Evolutionary conservation across 441 rosid genomes (phyloP).

Genomic region (Corymbia citriodora): DNA sequence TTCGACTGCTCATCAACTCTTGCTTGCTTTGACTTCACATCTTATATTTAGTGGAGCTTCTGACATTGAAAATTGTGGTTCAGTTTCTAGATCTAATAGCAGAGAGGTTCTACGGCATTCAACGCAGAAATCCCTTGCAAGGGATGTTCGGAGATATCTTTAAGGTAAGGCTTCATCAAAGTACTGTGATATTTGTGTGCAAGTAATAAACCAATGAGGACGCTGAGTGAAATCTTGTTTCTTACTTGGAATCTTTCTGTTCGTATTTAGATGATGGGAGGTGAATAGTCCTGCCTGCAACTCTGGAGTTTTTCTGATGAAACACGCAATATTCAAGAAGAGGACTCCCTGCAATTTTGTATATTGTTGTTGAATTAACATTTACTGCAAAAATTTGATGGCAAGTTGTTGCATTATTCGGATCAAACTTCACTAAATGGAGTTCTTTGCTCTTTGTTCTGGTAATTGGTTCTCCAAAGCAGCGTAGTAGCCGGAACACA

Average conservation of each 20-base stretch:
- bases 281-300: slow-evolving; percentile 5
- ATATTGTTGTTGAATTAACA: neutral
- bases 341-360: neutral
- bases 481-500: neutral
- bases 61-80: slow-evolving; percentile 3
- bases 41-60: neutral
- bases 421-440: neutral
- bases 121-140: slow-evolving; percentile 77
- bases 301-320: neutral
- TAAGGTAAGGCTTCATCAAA: slow-evolving; percentile 37
- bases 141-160: slow-evolving; percentile 91
- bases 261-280: slow-evolving; percentile 69
- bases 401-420: neutral
- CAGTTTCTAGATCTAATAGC: slow-evolving; percentile 86
- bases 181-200: neutral
- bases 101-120: slow-evolving; percentile 82
- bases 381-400: neutral
- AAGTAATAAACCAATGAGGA: neutral
- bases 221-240: neutral
- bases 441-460: neutral
- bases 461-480: neutral
- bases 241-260: slow-evolving; percentile 1
- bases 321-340: neutral
- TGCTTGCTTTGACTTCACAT: neutral
- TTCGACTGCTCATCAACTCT: neutral